phyloP scores from a whole-genome alignment of 2,329 filamentous ascomycete genomes.

The Venturia oleaginea region DNA sequence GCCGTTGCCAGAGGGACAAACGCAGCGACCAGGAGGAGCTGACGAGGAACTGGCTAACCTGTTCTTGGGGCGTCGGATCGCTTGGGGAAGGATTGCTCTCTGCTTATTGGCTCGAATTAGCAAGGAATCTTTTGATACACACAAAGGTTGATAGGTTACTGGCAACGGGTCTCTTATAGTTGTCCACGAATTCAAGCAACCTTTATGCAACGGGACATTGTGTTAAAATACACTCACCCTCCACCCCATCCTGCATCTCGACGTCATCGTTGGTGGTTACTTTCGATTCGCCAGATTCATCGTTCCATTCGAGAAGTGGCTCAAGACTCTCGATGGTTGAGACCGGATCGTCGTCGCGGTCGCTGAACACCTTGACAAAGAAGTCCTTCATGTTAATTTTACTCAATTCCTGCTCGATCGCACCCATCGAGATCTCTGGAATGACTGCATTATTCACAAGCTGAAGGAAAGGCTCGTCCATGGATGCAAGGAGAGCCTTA shows the following conservation, averaged over 20 bases:
- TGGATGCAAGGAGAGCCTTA: conserved; percentile 42
- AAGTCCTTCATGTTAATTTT: conserved; percentile 95
- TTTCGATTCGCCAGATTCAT: conserved; percentile 20
- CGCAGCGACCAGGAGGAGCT: conserved; percentile 74
- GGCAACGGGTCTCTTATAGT: neutral
- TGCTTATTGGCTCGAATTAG: neutral
- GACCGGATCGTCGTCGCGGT: conserved; percentile 71
- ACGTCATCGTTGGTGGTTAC: conserved; percentile 1
- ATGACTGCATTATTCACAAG: conserved; percentile 82
- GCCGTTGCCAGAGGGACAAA: conserved; percentile 78
- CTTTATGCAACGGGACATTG: neutral
- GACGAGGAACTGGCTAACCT: conserved; percentile 78
- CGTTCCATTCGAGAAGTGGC: conserved; percentile 69
- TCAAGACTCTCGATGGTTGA: conserved; percentile 86
- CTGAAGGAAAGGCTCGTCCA: conserved; percentile 44
- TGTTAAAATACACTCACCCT: neutral
- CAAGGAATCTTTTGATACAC: neutral
- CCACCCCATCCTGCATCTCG: neutral
- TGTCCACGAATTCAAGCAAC: neutral
- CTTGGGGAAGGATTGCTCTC: neutral
- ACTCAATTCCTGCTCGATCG: conserved; percentile 82
- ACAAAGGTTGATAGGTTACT: neutral
- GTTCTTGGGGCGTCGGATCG: conserved; percentile 41
- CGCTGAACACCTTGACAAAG: conserved; percentile 81
- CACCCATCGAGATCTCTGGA: conserved; percentile 73